phyloP scores from a whole-genome alignment of 495 filamentous ascomycete species.

The Massariosphaeria phaeospora region DNA sequence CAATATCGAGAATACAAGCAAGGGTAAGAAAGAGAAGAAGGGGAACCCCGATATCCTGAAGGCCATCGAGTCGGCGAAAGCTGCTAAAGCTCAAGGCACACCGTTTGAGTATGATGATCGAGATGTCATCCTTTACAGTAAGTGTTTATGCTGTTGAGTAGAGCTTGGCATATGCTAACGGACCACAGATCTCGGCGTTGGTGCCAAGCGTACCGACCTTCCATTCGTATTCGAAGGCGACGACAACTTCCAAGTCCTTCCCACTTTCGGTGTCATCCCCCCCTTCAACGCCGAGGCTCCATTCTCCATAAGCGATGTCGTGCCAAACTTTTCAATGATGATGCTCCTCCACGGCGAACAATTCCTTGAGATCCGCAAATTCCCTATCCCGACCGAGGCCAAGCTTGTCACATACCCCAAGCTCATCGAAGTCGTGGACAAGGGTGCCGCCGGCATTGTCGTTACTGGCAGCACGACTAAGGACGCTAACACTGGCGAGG shows the following conservation, averaged over 20 bases:
- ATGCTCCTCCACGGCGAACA: conserved; percentile 99
- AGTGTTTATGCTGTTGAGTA: conserved; percentile 18
- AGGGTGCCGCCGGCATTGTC: conserved; percentile 85
- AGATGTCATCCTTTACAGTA: conserved; percentile 86
- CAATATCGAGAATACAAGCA: conserved; percentile 73
- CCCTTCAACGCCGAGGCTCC: conserved; percentile 80
- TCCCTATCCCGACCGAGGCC: conserved; percentile 84
- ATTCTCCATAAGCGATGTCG: conserved; percentile 74
- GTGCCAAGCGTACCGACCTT: conserved; percentile 88
- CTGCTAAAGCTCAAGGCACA: conserved; percentile 64
- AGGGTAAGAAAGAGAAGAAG: conserved; percentile 34
- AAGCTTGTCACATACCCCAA: conserved; percentile 75
- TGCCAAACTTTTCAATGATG: conserved; percentile 96
- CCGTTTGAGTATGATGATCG: conserved; percentile 76
- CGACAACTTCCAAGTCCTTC: conserved; percentile 87
- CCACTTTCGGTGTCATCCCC: conserved; percentile 91
- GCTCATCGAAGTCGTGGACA: conserved; percentile 92
- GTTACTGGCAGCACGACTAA: conserved; percentile 77
- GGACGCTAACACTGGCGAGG: conserved; percentile 69
- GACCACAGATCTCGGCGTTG: conserved; percentile 66
- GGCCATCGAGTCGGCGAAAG: conserved; percentile 74
- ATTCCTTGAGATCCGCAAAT: conserved; percentile 92
- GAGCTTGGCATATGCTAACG: conserved; percentile 11
- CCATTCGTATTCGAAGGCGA: conserved; percentile 81
- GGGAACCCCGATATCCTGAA: conserved; percentile 49